Evolutionary conservation across 495 filamentous ascomycete species (phyloP).

Genomic region (Penicillium riverlandense): DNA sequence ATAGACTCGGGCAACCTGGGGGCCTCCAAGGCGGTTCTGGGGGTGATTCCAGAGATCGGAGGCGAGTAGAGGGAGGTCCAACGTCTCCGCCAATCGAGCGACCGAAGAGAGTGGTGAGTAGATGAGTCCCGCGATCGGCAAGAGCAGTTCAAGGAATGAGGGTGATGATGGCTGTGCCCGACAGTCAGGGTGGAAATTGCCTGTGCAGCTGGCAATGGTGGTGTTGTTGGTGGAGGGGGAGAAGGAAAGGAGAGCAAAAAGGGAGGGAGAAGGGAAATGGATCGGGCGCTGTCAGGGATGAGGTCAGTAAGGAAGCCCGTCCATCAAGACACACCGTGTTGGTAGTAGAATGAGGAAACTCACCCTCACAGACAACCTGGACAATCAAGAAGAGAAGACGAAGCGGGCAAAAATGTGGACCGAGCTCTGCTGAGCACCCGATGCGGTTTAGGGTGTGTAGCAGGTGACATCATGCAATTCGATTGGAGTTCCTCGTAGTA

Average conservation of each 20-base stretch:
- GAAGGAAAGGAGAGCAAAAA: no score
- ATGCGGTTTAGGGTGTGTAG: conserved; percentile 19
- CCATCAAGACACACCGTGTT: not conserved
- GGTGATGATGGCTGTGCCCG: no score
- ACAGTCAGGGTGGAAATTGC: no score
- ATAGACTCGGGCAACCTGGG: conserved; percentile 10
- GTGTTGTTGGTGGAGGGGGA: no score
- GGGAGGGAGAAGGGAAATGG: no score
- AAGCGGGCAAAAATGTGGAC: conserved; percentile 16
- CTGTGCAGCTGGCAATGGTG: no score
- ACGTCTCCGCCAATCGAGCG: no score
- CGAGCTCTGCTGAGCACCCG: conserved; percentile 14
- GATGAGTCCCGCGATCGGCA: not conserved
- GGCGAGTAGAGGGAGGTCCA: no score
- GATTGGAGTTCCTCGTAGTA: no score
- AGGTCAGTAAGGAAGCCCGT: no score
- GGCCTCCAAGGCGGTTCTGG: not conserved
- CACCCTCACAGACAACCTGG: conserved; percentile 2
- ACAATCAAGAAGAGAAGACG: conserved; percentile 1
- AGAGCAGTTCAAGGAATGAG: no score
- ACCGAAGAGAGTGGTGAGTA: not conserved
- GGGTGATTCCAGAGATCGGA: not conserved
- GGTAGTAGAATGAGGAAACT: not conserved
- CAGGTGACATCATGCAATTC: conserved; percentile 14
- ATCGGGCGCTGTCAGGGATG: no score